These are phyloP conservation scores for Trapa incisa DNA, from an alignment of 345 rosid genomes.

Conservation along the genomic window DNA sequence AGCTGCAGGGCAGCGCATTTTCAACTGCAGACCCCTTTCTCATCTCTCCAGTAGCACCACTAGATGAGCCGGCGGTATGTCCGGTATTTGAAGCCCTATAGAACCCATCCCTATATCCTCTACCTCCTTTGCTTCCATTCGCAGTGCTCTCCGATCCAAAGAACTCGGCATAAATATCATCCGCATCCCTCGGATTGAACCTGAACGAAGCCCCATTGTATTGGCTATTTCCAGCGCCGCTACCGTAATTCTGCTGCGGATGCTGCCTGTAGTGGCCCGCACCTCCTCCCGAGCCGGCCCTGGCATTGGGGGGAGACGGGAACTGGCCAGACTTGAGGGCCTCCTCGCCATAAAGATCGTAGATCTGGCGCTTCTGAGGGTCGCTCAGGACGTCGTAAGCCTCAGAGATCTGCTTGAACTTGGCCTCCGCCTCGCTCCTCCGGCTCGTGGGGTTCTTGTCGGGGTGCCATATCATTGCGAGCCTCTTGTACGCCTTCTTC, in stretches of 20 bases:
- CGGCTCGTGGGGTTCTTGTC: conserved; percentile 68
- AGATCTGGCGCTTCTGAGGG: conserved; percentile 88
- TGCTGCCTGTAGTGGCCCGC: conserved; percentile 9
- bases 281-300: conserved; percentile 11
- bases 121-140: conserved; percentile 18
- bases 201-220: conserved; percentile 29
- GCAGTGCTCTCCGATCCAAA: conserved; percentile 32
- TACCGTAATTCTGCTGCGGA: conserved; percentile 18
- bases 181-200: conserved; percentile 64
- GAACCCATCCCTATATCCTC: conserved; percentile 24
- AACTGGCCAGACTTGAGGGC: conserved; percentile 70
- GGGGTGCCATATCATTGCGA: conserved; percentile 98
- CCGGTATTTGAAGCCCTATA: conserved; percentile 28
- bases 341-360: conserved; percentile 91
- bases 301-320: conserved; percentile 33
- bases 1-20: conserved; percentile 53
- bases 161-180: conserved; percentile 72
- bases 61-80: conserved; percentile 5
- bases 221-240: conserved; percentile 2
- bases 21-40: conserved; percentile 50
- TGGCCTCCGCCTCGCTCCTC: conserved; percentile 69
- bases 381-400: conserved; percentile 44
- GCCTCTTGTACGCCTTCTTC: conserved; percentile 73
- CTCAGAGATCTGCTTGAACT: conserved; percentile 88
- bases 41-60: conserved; percentile 16